These are phyloP conservation scores for Xylaria palmicola DNA, from an alignment of 495 filamentous ascomycete genomes.

Conservation along the genomic window DNA sequence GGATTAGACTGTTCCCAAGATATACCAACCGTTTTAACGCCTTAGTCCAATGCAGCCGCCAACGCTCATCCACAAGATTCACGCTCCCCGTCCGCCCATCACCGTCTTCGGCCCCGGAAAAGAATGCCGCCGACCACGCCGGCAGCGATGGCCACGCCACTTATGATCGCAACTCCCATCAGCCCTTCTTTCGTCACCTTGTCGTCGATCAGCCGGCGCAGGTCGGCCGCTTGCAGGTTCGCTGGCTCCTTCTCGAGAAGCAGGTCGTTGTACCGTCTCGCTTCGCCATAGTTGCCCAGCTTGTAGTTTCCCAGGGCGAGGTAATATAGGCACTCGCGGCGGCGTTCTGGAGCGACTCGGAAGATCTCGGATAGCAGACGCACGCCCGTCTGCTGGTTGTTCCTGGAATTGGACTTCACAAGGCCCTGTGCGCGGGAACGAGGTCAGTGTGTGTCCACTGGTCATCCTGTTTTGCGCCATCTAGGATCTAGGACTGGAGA, in stretches of 20 bases:
- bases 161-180: conserved; percentile 94
- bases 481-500: neutral
- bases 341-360: conserved; percentile 82
- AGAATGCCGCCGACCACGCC: conserved; percentile 89
- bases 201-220: conserved; percentile 86
- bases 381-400: conserved; percentile 93
- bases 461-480: too few species aligned
- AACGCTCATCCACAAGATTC: conserved; percentile 6
- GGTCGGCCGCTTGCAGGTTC: conserved; percentile 84
- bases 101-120: conserved; percentile 44
- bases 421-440: conserved; percentile 61
- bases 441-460: conserved; percentile 6
- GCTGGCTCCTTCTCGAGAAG: conserved; percentile 83
- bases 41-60: conserved; percentile 13
- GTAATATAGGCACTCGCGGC: conserved; percentile 97
- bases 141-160: conserved; percentile 87
- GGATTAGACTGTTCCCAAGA: conserved; percentile 3
- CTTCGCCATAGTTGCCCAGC: conserved; percentile 94
- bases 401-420: conserved; percentile 81
- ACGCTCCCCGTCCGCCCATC: neutral
- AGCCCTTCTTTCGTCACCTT: conserved; percentile 93
- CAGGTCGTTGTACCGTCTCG: conserved; percentile 88
- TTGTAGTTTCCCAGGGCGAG: conserved; percentile 96
- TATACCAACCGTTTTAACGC: conserved; percentile 18
- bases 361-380: conserved; percentile 96